phyloP scores from a whole-genome alignment of 208 protist genomes.

The Novymonas esmeraldas region DNA sequence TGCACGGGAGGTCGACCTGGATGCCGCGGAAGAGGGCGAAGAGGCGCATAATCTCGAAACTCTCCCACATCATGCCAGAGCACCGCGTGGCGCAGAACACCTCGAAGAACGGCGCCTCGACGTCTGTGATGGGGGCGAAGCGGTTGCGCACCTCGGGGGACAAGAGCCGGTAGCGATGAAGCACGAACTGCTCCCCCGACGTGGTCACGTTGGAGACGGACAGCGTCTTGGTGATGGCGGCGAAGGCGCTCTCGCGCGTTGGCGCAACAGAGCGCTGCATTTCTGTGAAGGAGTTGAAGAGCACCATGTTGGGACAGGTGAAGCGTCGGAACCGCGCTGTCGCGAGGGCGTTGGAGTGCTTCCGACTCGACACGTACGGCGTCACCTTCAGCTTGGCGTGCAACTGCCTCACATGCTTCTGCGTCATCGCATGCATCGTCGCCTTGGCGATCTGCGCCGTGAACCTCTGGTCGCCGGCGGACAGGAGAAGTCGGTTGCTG shows the following conservation, averaged over 20 bases:
- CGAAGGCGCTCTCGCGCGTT: constrained; percentile 56
- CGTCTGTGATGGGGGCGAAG: constrained; percentile 72
- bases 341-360: background rate
- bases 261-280: constrained; percentile 78
- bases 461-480: constrained; percentile 52
- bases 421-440: constrained; percentile 51
- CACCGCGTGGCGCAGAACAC: constrained; percentile 67
- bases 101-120: constrained; percentile 67
- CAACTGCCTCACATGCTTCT: constrained; percentile 31
- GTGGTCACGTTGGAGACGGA: constrained; percentile 23
- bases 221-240: constrained; percentile 38
- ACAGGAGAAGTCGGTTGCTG: constrained; percentile 32
- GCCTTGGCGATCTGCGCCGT: constrained; percentile 48
- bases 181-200: constrained; percentile 25
- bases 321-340: constrained; percentile 10
- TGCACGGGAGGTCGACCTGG: constrained; percentile 17
- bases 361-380: background rate
- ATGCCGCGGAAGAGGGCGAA: constrained; percentile 67
- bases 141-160: constrained; percentile 31
- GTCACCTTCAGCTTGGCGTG: constrained; percentile 31
- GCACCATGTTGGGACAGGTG: constrained; percentile 56
- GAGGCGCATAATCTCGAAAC: constrained; percentile 72
- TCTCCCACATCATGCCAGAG: constrained; percentile 38
- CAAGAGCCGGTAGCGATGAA: constrained; percentile 43
- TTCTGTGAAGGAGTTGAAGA: constrained; percentile 81